Evolutionary conservation across 805 yeast species (phyloP), one percentile per base, ranked within the genome.

Genomic region (Hemisphaericaspora nanyangensis): DNA sequence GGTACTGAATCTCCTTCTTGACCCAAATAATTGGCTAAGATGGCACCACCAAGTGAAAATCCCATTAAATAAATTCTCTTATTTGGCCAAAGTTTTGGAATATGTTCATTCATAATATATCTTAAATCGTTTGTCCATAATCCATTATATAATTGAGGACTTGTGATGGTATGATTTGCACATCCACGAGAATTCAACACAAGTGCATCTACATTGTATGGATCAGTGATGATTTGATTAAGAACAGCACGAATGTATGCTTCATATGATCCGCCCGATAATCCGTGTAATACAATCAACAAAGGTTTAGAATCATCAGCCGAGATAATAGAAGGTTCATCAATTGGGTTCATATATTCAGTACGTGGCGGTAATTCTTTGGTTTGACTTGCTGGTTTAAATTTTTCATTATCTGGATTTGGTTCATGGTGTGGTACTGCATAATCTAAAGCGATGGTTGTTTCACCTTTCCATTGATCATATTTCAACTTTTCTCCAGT

Each of bases 241-340:
- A 77, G 60, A 28, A 79, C 62, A 7, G 82, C 73, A 45, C 88
- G 70, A 34, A 84, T 75, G 41, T 80, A 80, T 16, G 85, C 79
- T 55, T 85, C 93, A 49, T 80, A 85, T 12, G 87, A 79, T 1
- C 95, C 95, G 42, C 93, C 91, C 19, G 85, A 82, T 28, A 85
- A 65, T 2, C 93, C 95, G 52, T 85, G 91, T 35, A 74, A 60
- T 7, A 82, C 76, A 24, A 85, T 63, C 16, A 80, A 67, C 34
- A 85, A 63, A 4, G 90, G 90, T 43, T 68, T 70, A 7, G 65
- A 55, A 40, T 70, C 70, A 31, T 60, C 61, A 7, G 54, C 52
- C 3, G 54, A 49, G 29, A 66, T 51, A 3, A 71, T 37, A 2
- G 37, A 50, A 4, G 47, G 48, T 22, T 76, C 61, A 46, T 76